A percentile compares a stretch with the other conserved stretches of the same genome.
Conservation (phyloP, 2,329 filamentous ascomycete species). For the Fusarium pilosicola region DNA sequence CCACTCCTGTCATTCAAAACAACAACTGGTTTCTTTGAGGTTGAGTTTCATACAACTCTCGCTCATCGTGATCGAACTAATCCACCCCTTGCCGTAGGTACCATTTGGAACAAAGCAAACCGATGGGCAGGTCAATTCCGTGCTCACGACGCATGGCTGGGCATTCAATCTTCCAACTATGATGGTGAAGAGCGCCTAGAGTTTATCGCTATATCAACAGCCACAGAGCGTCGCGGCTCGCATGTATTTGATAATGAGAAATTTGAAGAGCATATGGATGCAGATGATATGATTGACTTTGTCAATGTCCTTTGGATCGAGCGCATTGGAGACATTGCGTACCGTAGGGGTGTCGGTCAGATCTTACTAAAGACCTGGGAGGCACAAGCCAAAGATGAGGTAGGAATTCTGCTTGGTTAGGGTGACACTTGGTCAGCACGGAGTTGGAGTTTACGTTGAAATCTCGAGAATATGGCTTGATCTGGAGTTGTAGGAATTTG, state of each 20-base stretch:
- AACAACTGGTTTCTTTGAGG: constrained; percentile 52
- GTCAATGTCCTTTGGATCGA: constrained; percentile 60
- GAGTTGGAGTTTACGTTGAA: constrained; percentile 26
- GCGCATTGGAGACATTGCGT: constrained; percentile 55
- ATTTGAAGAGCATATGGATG: constrained; percentile 54
- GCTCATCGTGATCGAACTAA: constrained; percentile 49
- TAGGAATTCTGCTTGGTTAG: constrained; percentile 55
- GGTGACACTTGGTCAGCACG: constrained; percentile 16
- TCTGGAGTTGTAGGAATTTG: constrained; percentile 7
- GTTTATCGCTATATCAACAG: constrained; percentile 55
- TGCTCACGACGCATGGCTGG: constrained; percentile 58
- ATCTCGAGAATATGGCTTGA: constrained; percentile 10
- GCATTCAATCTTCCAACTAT: constrained; percentile 58
- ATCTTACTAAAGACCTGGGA: constrained; percentile 55
- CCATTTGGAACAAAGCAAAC: constrained; percentile 51
- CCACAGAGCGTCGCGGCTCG: constrained; percentile 54
- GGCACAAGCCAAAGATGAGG: constrained; percentile 52
- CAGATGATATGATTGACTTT: constrained; percentile 56
- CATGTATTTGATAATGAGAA: constrained; percentile 53
- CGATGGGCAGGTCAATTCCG: constrained; percentile 56
- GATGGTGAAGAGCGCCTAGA: constrained; percentile 57
- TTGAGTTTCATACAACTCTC: constrained; percentile 52
- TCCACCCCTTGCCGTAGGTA: constrained; percentile 56
- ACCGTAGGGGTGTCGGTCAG: constrained; percentile 55
- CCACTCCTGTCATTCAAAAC: constrained; percentile 55